These are phyloP conservation scores for Amphichorda felina DNA, from an alignment of 2,329 filamentous ascomycete genomes.

Conservation along the genomic window DNA sequence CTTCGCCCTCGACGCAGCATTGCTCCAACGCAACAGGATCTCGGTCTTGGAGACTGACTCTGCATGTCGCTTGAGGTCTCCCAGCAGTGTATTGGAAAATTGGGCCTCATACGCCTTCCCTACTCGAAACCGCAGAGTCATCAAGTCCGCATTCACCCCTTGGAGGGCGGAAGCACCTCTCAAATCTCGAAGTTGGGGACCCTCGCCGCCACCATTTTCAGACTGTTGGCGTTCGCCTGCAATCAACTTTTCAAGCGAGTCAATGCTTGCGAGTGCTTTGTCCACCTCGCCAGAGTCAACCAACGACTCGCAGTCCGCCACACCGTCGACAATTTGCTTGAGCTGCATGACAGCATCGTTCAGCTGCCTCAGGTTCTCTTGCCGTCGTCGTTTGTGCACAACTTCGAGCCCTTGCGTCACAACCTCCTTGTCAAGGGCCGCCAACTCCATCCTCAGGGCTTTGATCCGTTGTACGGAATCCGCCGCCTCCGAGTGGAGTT, in stretches of 20 bases:
- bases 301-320: slow-evolving; percentile 65
- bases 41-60: slow-evolving; percentile 58
- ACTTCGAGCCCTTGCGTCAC: slow-evolving; percentile 76
- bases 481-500: slow-evolving; percentile 83
- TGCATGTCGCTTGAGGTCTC: slow-evolving; percentile 71
- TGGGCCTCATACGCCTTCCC: slow-evolving; percentile 77
- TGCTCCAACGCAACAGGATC: slow-evolving; percentile 77
- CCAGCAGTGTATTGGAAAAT: slow-evolving; percentile 67
- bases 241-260: slow-evolving; percentile 68
- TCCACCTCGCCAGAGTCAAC: slow-evolving; percentile 80
- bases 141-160: slow-evolving; percentile 66
- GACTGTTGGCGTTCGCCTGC: slow-evolving; percentile 50
- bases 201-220: slow-evolving; percentile 1
- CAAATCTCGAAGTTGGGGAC: slow-evolving; percentile 48
- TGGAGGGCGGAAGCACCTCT: slow-evolving; percentile 68
- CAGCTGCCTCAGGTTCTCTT: slow-evolving; percentile 75
- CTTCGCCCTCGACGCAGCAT: slow-evolving; percentile 59
- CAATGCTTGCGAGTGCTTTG: slow-evolving; percentile 65
- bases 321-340: slow-evolving; percentile 61
- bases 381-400: slow-evolving; percentile 67
- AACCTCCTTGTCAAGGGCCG: slow-evolving; percentile 75
- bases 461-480: slow-evolving; percentile 86
- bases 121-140: slow-evolving; percentile 64
- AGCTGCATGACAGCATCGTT: slow-evolving; percentile 77
- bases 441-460: slow-evolving; percentile 64